Evolutionary conservation across 2,329 filamentous ascomycete species (phyloP), one percentile per base, ranked within the genome.

Genomic region (Fusarium torulosum): DNA sequence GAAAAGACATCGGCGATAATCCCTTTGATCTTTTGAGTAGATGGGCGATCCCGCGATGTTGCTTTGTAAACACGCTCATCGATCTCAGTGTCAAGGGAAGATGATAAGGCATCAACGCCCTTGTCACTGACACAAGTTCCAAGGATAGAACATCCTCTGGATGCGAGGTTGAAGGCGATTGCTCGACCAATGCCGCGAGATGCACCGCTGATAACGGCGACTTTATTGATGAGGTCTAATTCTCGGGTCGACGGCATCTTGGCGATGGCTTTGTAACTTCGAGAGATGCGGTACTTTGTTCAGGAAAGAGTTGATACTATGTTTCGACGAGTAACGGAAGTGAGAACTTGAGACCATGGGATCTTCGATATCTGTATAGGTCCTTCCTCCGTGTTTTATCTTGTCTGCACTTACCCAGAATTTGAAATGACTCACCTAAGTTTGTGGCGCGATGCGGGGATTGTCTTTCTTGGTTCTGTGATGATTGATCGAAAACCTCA

Each of bases 1-100:
- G 73, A 73, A 49, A 78, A 73, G 4, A 79, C 72, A 35, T 78
- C 68, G 4, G 77, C 75, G 6, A 66, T 33, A 0, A 79, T 29
- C 2, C 77, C 78, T 8, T 63, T 58, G 31, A 79, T 70, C 4
- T 58, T 71, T 15, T 74, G 72, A 3, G 20, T 33, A 0, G 15
- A 2, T 1, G 70, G 63, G 4, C 64, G 56, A 9, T 47, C 10
- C 11, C 70, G 53, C 1, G 55, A 67, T 6, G 68, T 63, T 4
- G 44, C 43, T 31, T 57, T 45, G 53, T 67, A 77, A 2, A 72
- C 44, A 1, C 21, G 31, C 0, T 15, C 31, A 2, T 58, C 68
- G 31, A 76, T 57, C 11, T 77, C 67, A 0, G 72, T 19, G 21
- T 70, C 47, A 3, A 78, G 47, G 1, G 14, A 41, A 11, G 57